These are phyloP conservation scores for Basidiobolus meristosporus DNA, from an alignment of 371 early-diverging fungal species.

Conservation along the genomic window DNA sequence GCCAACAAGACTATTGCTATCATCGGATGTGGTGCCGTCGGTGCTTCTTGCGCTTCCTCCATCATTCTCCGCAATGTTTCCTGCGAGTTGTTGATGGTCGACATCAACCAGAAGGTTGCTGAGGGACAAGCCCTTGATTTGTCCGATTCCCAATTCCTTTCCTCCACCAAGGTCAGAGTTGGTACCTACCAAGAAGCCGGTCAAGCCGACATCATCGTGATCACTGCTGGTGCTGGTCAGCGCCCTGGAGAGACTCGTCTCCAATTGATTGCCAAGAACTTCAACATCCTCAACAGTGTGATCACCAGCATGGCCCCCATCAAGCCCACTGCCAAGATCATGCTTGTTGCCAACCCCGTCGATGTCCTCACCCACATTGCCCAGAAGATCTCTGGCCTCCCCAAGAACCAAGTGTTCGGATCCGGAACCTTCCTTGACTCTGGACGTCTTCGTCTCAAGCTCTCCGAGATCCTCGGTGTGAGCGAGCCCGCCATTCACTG, in stretches of 20 bases:
- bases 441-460: conserved; percentile 40
- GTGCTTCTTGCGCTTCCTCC: conserved; percentile 53
- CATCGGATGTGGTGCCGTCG: too few species aligned
- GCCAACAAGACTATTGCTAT: too few species aligned
- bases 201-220: conserved; percentile 62
- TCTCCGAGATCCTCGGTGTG: conserved; percentile 37
- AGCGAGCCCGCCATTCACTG: conserved; percentile 50
- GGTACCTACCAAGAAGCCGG: conserved; percentile 52
- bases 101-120: conserved; percentile 33
- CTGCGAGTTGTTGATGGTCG: conserved; percentile 51
- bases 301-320: conserved; percentile 56
- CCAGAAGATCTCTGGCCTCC: conserved; percentile 57
- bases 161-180: conserved; percentile 31
- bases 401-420: conserved; percentile 60
- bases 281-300: conserved; percentile 44
- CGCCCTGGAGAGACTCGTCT: too few species aligned
- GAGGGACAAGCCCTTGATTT: conserved; percentile 62
- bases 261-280: conserved; percentile 58
- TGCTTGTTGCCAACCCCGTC: conserved; percentile 69
- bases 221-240: too few species aligned
- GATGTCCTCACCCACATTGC: conserved; percentile 70
- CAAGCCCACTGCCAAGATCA: conserved; percentile 39
- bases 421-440: conserved; percentile 75
- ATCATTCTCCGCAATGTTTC: conserved; percentile 45
- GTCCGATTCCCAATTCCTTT: conserved; percentile 49